Base-by-base conservation (phyloP, 495 filamentous ascomycete species). In the Daldinia vernicosa region DNA sequence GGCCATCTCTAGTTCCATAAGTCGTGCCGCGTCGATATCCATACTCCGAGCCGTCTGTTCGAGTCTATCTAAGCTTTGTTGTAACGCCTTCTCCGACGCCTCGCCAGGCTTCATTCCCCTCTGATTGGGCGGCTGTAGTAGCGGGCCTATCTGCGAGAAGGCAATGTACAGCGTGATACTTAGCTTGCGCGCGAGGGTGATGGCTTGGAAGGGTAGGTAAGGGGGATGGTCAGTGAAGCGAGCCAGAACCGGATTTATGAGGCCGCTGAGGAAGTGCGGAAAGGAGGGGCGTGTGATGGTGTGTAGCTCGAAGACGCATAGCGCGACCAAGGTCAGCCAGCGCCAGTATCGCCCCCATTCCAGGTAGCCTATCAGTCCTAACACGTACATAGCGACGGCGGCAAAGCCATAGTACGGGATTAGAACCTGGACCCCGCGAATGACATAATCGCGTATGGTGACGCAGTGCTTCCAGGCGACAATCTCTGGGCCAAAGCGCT, bases 311-410 rank as follows among this genome's bases (percentile, higher is more conserved):
- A 96, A 90, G 11, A 87, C 83, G 70, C 91, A 83, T 54, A 98
- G 77, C 19, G 80, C 79, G 15, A 86, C 83, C 62, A 97, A 86
- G 32, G 89, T 89, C 63, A 94, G 84, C 84, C 94, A 97, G 45
- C 95, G 91, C 94, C 96, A 98, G 80, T 89, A 97, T 50, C 89
- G 88, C 17, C 93, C 95, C 84, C 89, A 93, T 73, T 93, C 89
- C 14, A 95, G 81, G 80, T 93, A 97, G 65, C 92, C 94, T 6
- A 94, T 76, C 66, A 93, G 81, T 15, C 91, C 90, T 24, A 96
- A 67, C 11, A 90, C 80, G 50, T 93, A 82, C 76, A 97, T 84
- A 27, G 86, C 83, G 2, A 86, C 70, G 30, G 89, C 85, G 5
- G 88, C 87, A 5, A 81, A 82, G 33, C 81, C 81, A 77, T 98